Base-by-base conservation (phyloP, 176 grass and related monocot species). In the Metroxylon sagu region DNA sequence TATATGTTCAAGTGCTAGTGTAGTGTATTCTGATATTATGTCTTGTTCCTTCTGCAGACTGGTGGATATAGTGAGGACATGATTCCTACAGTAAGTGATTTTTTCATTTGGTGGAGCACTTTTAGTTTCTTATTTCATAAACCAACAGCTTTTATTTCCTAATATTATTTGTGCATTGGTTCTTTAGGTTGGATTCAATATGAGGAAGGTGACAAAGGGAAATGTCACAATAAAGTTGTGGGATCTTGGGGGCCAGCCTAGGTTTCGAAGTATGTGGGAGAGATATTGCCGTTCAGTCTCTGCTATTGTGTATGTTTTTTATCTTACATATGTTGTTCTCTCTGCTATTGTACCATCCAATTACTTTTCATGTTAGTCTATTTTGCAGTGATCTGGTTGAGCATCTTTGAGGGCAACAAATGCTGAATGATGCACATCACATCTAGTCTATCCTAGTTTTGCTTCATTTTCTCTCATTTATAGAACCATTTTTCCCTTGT, bases 251-350 rank as follows among this genome's bases (percentile, higher is more conserved):
- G 94, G 94, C 16, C 94, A 98, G 63, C 88, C 88, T 76, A 85
- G 94, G 73, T 98, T 98, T 51, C 69, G 88, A 5, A 98, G 93
- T 63, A 98, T 98, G 93, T 98, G 94, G 93, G 93, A 98, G 84
- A 98, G 93, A 98, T 98, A 98, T 71, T 98, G 93, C 67, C 93
- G 93, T 80, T 63, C 88, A 31, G 93, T 98, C 68, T 98, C 93
- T 74, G 93, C 88, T 43, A 98, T 98, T 74, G 93, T 98, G 94
- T 98, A 98, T 16, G 85, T 70, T 50, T 59, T 61, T 64, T 64
- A 53, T 26, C 53, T 25, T 77, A 6, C 59, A 43, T 43, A 12
- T 43, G 50, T 16, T 56, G 12, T 28, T 19, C n/a, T 6, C 27
- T 67, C 21, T 23, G 21, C 21, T 23, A 23, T 23, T 23, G 21